Base-by-base conservation (phyloP, 805 yeast species). In the Wickerhamiella kazuoi region DNA sequence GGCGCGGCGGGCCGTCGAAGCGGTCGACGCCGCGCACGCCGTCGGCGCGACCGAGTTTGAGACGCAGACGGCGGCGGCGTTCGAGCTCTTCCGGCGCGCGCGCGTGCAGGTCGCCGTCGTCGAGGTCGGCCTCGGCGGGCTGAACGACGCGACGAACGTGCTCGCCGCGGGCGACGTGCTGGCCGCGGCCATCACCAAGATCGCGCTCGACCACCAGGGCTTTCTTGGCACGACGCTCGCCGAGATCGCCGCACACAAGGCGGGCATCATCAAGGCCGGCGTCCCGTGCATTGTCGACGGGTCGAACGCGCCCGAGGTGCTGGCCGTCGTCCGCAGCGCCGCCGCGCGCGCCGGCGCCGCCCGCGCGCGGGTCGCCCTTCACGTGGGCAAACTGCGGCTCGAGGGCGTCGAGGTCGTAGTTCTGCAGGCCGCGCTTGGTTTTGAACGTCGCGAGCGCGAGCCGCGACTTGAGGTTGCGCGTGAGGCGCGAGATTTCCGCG, bases 101-200 rank as follows among this genome's bases (percentile, higher is more conserved):
- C 56, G 66, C 1, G 78, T 84, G 4, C 74, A 77, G 19, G 60
- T 79, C 40, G 95, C 94, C 0, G 72, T 87, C 1, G 58, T 87
- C n/a, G 98, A 87, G 56, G 96, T 84, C 3, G 98, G 98, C 0
- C 61, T 90, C 5, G 98, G 98, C 2, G 98, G 98, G 0, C 57
- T 79, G 32, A 54, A 74, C 11, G 98, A 87, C 57, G 82, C 96
- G 1, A 87, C 98, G 0, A 87, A 87, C 60, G 80, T 80, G 0
- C 54, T 50, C 40, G 17, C 44, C 44, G 23, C 43, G 4, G 45
- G 45, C 9, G 67, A 72, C 14, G 74, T 74, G 23, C 39, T 78
- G 29, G 71, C 67, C 5, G 71, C 84, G 7, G 94, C 78, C 1
- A 77, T 90, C 33, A 74, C 95, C 4, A 81, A 82, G 52, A 76